A percentile compares a stretch with the other conserved stretches of the same genome.
phyloP scores from a whole-genome alignment of 2,329 filamentous ascomycete species.

The Sporothrix phasma region DNA sequence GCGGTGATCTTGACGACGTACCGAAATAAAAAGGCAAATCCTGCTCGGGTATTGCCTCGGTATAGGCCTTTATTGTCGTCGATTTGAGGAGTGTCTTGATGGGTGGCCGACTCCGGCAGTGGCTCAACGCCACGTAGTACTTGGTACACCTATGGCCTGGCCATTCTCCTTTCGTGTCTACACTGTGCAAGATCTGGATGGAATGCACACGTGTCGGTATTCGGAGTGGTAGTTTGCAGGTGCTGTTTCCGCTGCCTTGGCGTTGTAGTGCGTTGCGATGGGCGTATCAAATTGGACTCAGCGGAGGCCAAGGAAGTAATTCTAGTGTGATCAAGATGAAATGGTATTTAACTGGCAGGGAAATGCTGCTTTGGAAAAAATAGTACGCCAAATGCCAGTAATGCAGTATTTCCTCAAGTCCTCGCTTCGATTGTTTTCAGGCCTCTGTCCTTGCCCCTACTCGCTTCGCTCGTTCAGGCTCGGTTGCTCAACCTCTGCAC shows the following conservation, averaged over 20 bases:
- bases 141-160: not conserved
- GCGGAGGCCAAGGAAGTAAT: not conserved
- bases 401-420: not conserved
- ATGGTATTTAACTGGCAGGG: not conserved
- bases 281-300: not conserved
- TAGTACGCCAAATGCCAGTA: not conserved
- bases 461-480: not conserved
- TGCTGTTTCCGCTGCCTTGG: not conserved
- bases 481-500: not conserved
- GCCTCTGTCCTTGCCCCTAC: not conserved
- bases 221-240: not conserved
- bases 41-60: not conserved
- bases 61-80: not conserved
- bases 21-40: constrained; percentile 3
- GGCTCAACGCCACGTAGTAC: constrained; percentile 13
- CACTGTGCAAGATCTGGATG: not conserved
- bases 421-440: no score
- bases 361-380: not conserved
- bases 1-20: constrained; percentile 12
- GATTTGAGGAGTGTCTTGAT: not conserved
- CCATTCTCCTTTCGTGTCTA: not conserved
- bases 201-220: constrained; percentile 7
- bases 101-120: constrained; percentile 9
- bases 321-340: not conserved
- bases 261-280: no score